Evolutionary conservation across 441 rosid genomes (phyloP), one percentile per base, ranked within the genome.

Genomic region (Lepidium campestre): DNA sequence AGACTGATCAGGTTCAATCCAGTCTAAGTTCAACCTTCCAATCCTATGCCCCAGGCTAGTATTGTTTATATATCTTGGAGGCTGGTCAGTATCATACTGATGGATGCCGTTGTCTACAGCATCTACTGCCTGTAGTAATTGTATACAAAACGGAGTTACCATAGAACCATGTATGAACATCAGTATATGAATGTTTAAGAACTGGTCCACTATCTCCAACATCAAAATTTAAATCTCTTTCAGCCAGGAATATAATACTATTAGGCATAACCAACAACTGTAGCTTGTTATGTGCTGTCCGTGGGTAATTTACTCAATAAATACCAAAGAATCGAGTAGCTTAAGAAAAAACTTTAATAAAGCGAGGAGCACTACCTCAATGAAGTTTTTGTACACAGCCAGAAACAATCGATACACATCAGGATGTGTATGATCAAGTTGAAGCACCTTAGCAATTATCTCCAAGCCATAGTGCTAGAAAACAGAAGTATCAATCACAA

Each of bases 1-100:
- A 45, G 85, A 77, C 61, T 76, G 82, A 64, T 79, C 82, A 49
- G 80, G 65, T 47, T 83, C 88, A 70, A 57, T 58, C 85, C 87
- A 81, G 67, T 79, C 88, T 69, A 78, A 75, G 67, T 83, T 79
- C 67, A 81, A 73, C 55, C 78, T 79, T 25, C 80, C 80, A 1
- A 81, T 76, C 71, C 82, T 77, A 67, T 64, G 59, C 6, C 78
- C 73, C 39, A 83, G 63, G 72, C 78, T 65, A 10, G 85, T 78
- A 47, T 61, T 72, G 45, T 77, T 72, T 41, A 76, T 81, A 64
- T 81, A 83, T 78, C 74, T 72, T 36, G 84, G 81, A 27, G 82
- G 84, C 60, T 65, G 67, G 32, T 81, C 76, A 1, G 78, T 73
- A 48, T 77, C 79, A 35, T 76, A 81, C 46, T 61, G 83, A 78